These are phyloP conservation scores for Fusarium hainanense DNA, from an alignment of 2,329 filamentous ascomycete species.

Conservation along the genomic window DNA sequence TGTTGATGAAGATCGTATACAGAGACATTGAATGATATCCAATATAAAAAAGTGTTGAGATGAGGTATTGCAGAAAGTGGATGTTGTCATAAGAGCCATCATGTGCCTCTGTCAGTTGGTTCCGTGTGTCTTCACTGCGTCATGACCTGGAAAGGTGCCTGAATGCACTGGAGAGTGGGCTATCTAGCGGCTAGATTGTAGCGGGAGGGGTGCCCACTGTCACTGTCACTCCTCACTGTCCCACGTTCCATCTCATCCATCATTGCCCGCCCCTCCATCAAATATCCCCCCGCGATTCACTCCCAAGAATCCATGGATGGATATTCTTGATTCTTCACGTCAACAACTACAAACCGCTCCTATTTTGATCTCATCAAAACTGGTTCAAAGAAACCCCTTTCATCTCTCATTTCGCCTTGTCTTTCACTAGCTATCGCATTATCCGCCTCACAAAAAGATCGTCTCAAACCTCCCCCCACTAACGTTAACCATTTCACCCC, in stretches of 20 bases:
- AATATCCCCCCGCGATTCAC: slow-evolving; percentile 18
- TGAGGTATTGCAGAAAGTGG: slow-evolving; percentile 13
- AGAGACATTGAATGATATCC: not conserved
- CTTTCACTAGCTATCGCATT: not conserved
- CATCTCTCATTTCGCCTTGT: not conserved
- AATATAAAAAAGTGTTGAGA: slow-evolving; percentile 2
- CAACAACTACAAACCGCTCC: not conserved
- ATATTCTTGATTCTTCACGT: slow-evolving; percentile 5
- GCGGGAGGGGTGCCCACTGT: not conserved
- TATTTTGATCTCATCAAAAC: not conserved
- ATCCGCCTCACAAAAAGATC: slow-evolving; percentile 5
- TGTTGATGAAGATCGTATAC: not conserved
- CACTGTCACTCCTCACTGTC: slow-evolving; percentile 1
- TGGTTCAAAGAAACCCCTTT: not conserved
- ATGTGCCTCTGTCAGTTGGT: slow-evolving; percentile 33
- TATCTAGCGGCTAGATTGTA: slow-evolving; percentile 7
- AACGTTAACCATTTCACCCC: slow-evolving; percentile 33
- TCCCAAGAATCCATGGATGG: not conserved
- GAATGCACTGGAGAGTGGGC: not conserved
- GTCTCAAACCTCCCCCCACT: slow-evolving; percentile 40
- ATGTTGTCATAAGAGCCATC: slow-evolving; percentile 32
- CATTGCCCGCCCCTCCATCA: slow-evolving; percentile 35
- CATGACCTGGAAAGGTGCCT: slow-evolving; percentile 35
- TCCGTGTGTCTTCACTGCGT: slow-evolving; percentile 23
- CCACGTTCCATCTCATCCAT: slow-evolving; percentile 17